Evolutionary conservation across 495 filamentous ascomycete genomes (phyloP).

Genomic region (Chaetomium fimeti): DNA sequence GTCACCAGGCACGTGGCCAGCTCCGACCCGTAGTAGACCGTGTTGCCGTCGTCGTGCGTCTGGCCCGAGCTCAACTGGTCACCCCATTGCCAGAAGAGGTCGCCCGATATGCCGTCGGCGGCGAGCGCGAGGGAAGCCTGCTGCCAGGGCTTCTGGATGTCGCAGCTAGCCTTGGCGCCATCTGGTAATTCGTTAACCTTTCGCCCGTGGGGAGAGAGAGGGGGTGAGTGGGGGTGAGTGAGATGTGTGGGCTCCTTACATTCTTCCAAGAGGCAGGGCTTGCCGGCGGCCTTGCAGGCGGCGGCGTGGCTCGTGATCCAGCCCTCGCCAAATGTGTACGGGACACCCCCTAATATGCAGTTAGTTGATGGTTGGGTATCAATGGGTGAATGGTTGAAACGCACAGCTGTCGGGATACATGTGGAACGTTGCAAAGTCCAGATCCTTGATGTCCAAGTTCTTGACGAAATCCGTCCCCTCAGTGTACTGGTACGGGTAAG

Average conservation of each 20-base stretch:
- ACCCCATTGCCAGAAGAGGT: conserved; percentile 67
- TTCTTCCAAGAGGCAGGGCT: conserved; percentile 65
- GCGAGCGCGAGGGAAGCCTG: conserved; percentile 48
- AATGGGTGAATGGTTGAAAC: conserved; percentile 12
- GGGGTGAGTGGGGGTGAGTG: conserved; percentile 12
- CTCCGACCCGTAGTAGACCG: conserved; percentile 56
- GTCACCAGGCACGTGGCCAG: conserved; percentile 58
- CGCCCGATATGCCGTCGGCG: conserved; percentile 48
- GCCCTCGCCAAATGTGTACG: conserved; percentile 44
- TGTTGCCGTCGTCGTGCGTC: conserved; percentile 56
- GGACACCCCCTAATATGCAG: conserved; percentile 37
- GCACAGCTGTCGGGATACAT: conserved; percentile 55
- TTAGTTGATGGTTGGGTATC: neutral
- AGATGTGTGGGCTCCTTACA: conserved; percentile 30
- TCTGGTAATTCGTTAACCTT: conserved; percentile 32
- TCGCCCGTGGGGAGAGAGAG: neutral
- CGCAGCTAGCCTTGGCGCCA: conserved; percentile 46
- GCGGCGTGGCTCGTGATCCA: conserved; percentile 61
- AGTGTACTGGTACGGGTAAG: conserved; percentile 54
- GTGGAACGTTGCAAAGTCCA: conserved; percentile 67
- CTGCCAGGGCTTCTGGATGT: conserved; percentile 55
- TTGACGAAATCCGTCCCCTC: conserved; percentile 61
- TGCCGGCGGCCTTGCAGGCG: conserved; percentile 53
- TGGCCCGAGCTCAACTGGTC: conserved; percentile 52
- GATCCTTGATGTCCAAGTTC: conserved; percentile 49